Percentiles rank a stretch among this genome's conserved stretches.
Evolutionary conservation across 225 moss, liverwort and hornwort species (phyloP).

Genomic region (Physcomitrellopsis africana): DNA sequence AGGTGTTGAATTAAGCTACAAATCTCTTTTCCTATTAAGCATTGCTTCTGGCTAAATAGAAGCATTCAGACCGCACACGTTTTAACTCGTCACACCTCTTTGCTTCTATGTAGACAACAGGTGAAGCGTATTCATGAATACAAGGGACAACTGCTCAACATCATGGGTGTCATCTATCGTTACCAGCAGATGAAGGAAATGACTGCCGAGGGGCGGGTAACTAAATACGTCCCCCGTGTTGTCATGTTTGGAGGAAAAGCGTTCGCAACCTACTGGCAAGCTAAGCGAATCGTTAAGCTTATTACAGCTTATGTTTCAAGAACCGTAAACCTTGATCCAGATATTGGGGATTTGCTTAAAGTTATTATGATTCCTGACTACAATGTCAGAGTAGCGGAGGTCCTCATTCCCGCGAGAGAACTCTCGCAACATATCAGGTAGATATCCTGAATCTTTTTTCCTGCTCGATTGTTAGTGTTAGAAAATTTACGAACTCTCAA

Average conservation of each 20-base stretch:
- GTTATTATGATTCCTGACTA: conserved; percentile 82
- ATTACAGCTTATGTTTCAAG: conserved; percentile 49
- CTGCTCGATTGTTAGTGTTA: no score
- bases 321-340: conserved; percentile 60
- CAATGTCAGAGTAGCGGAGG: conserved; percentile 68
- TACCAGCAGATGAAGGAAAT: conserved; percentile 51
- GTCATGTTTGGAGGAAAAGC: conserved; percentile 80
- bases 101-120: conserved; percentile 17
- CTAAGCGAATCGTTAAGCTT: conserved; percentile 49
- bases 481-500: no score
- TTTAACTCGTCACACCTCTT: no score
- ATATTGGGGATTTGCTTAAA: conserved; percentile 73
- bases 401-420: conserved; percentile 74
- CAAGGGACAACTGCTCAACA: conserved; percentile 77
- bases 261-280: conserved; percentile 49
- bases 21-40: conserved; percentile 53
- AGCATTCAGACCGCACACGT: no score
- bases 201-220: neutral
- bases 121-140: conserved; percentile 81
- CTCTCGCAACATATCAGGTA: conserved; percentile 69
- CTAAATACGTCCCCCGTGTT: conserved; percentile 57
- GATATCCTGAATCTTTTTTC: no score
- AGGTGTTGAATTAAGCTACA: neutral
- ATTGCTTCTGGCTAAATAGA: no score
- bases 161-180: conserved; percentile 70